Evolutionary conservation across 1,139 yeast genomes (phyloP), one percentile per base, ranked within the genome.

Genomic region (Suhomyces taliae): DNA sequence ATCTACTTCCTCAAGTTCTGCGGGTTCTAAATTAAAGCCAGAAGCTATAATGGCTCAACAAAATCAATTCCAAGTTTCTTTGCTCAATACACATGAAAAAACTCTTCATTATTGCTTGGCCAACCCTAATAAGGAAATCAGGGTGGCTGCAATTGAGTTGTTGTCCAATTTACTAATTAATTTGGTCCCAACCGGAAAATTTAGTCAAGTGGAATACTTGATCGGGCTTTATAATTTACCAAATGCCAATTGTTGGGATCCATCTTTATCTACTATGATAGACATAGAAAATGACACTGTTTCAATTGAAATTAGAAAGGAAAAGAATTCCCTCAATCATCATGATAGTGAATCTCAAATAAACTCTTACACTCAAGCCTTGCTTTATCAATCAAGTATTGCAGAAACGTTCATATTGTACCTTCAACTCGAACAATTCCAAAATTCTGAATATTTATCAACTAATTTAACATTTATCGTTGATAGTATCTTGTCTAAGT

Each of bases 41-140:
- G 79, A 75, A 43, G 55, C 70, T 0, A 64, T 75, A 32, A 73
- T 74, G 78, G 45, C 62, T 8, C 75, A 66, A 41, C 79, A 75
- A 49, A 66, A 72, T 51, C 71, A 61, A 47, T 73, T 62, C 50
- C 80, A 75, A 56, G 44, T 50, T 10, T 53, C 55, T 35, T 51
- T 75, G 15, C 59, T 75, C 40, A 41, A 58, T 2, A 47, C 69
- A 1, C 60, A 72, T 49, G 76, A 72, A 39, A 72, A 71, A 40
- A 42, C 59, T 1, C 42, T 74, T 35, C 45, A 58, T 6, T 62
- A 58, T 46, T 70, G 74, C 4, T 64, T 75, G 38, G 54, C 71
- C 1, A 69, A 69, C 44, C 65, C 53, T 42, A 61, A 62, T 11
- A 61, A 67, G 42, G 79, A 73, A 49, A 57, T 75, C 7, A 59